phyloP scores from a whole-genome alignment of 805 yeast species.

The Pichia scutulata region DNA sequence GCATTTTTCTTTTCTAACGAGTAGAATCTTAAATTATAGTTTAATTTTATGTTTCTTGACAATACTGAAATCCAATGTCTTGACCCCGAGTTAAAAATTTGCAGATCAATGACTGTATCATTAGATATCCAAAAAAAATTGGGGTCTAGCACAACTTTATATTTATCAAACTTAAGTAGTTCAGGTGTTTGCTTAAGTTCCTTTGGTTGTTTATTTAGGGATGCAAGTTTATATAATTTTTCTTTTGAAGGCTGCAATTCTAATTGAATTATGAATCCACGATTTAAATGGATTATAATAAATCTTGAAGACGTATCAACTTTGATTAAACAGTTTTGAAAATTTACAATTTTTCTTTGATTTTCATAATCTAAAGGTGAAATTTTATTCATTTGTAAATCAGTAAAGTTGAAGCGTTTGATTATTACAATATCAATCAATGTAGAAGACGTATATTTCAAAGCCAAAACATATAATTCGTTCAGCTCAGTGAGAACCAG shows the following conservation, averaged over 20 bases:
- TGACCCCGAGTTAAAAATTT: conserved; percentile 15
- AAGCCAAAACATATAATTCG: conserved; percentile 15
- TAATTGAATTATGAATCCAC: conserved; percentile 15
- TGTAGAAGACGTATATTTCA: background rate
- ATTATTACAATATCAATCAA: conserved; percentile 10
- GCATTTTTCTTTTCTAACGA: too few species aligned
- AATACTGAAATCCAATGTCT: background rate
- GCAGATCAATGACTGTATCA: conserved; percentile 10
- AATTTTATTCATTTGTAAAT: background rate
- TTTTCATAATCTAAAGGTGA: background rate
- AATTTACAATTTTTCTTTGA: background rate
- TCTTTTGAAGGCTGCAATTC: conserved; percentile 18
- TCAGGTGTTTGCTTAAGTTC: conserved; percentile 13
- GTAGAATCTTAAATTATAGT: too few species aligned
- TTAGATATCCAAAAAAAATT: conserved; percentile 11
- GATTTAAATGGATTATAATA: conserved; percentile 15
- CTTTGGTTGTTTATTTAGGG: conserved; percentile 11
- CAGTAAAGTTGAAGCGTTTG: conserved; percentile 13
- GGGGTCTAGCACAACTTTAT: conserved; percentile 17
- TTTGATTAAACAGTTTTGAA: conserved; percentile 15
- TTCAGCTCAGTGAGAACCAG: conserved; percentile 19
- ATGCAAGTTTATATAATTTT: conserved; percentile 14
- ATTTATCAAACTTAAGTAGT: conserved; percentile 8
- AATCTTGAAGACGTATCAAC: conserved; percentile 18
- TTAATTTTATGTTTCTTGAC: background rate